Percentiles rank a stretch among this genome's conserved stretches.
These are phyloP conservation scores for Colletotrichum tropicicola DNA, from an alignment of 2,329 filamentous ascomycete species.

Conservation along the genomic window DNA sequence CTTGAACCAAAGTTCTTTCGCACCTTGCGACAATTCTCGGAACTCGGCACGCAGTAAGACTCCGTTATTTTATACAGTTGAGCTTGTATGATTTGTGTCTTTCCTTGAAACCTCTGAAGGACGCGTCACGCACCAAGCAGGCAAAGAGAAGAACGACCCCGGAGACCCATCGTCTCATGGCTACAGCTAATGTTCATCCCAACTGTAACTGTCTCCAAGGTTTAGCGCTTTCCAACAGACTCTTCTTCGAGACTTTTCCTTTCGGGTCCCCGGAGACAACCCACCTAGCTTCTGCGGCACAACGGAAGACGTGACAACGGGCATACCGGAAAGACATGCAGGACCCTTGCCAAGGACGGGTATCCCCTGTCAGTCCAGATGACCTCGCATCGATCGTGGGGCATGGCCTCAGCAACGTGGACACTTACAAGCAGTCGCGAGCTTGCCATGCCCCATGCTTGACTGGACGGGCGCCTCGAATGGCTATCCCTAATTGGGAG, in stretches of 20 bases:
- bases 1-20: not conserved
- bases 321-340: not conserved
- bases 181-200: not conserved
- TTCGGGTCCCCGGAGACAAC: too few relatives aligned
- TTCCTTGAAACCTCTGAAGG: not conserved
- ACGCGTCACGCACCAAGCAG: too few relatives aligned
- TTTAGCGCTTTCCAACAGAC: too few relatives aligned
- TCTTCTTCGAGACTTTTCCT: too few relatives aligned
- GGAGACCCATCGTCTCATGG: not conserved
- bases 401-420: not conserved
- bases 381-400: not conserved
- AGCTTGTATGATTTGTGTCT: not conserved
- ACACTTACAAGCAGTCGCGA: not conserved
- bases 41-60: constrained; percentile 16
- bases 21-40: not conserved
- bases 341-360: not conserved
- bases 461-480: not conserved
- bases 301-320: too few relatives aligned
- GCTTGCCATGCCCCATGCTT: too few relatives aligned
- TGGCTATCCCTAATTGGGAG: not conserved
- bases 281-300: too few relatives aligned
- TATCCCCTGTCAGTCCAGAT: not conserved
- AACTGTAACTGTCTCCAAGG: not conserved
- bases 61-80: too few relatives aligned
- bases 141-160: too few relatives aligned